Base-by-base conservation (phyloP, 2,329 filamentous ascomycete genomes). In the Colletotrichum musae region DNA sequence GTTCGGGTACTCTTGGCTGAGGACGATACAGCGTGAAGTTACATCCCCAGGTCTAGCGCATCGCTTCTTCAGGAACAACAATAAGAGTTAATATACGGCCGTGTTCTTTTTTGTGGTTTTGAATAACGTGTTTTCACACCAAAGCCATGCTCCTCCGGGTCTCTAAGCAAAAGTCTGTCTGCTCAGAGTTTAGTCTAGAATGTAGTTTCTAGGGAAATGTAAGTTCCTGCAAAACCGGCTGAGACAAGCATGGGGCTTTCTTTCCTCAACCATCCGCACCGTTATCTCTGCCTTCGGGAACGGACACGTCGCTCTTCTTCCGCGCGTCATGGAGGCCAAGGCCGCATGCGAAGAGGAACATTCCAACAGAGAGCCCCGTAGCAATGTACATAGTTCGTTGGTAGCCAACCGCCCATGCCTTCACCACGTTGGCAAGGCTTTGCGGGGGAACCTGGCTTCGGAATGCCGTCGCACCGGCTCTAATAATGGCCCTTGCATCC, bases 241-340 rank as follows among this genome's bases (percentile, higher is more conserved):
- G 28, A 9, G 28, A 2, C 10, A 9, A 32, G 13, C 4, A 18
- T 18, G 43, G 9, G 7, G 6, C 1, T 2, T 47, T 47, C 16
- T 47, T 47, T 47, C 15, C 15, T 47, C 43, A 47, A 16, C 12
- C 43, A 6, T 47, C 45, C 15, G 16, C 9, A 9, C 16, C 16
- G 16, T 47, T 7, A 3, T 18, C 16, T 18, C 6, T 9, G 12
- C 45, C 6, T 18, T 47, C 16, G 9, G 18, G 2, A 16, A 12
- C 57, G 3, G 16, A 13, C 4, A n/a, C 43, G 7, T 18, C 18
- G 1, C 71, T 58, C 70, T 78, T 79, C 72, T 82, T 81, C 47
- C 83, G 80, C 36, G 86, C 76, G 70, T 83, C 81, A 16, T 80
- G 79, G 78, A 82, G 85, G 1, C 85, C 85, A 72, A 86, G 78